Evolutionary conservation across 345 rosid genomes (phyloP).

Genomic region (Rhizophora apiculata): DNA sequence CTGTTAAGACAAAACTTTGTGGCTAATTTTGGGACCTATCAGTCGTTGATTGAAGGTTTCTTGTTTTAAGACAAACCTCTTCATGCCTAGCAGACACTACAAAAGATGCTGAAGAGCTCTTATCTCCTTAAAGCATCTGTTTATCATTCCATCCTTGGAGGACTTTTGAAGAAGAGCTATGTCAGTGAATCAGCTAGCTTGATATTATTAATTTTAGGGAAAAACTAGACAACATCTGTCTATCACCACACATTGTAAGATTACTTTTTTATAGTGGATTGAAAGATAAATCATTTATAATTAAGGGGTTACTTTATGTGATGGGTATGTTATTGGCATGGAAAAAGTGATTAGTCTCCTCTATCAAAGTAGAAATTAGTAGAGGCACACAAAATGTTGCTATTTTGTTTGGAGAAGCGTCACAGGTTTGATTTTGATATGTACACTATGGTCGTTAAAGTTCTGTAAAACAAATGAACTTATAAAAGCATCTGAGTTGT

Average conservation of each 20-base stretch:
- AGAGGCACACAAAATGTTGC: conserved; percentile 52
- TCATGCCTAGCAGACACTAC: conserved; percentile 54
- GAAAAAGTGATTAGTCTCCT: conserved; percentile 52
- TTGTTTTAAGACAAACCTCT: conserved; percentile 52
- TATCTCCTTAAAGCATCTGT: conserved; percentile 53
- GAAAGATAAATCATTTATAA: conserved; percentile 48
- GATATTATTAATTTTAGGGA: conserved; percentile 51
- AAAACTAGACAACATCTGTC: conserved; percentile 51
- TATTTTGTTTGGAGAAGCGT: conserved; percentile 57
- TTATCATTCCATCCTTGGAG: conserved; percentile 54
- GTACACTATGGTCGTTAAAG: conserved; percentile 48
- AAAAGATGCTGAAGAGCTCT: conserved; percentile 71
- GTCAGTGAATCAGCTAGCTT: conserved; percentile 53
- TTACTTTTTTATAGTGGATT: conserved; percentile 44
- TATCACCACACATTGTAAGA: conserved; percentile 51
- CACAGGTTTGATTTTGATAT: conserved; percentile 35
- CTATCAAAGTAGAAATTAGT: conserved; percentile 40
- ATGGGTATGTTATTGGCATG: conserved; percentile 54
- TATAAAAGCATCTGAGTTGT: conserved; percentile 65
- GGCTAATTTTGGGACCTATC: conserved; percentile 60
- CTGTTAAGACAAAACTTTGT: conserved; percentile 67
- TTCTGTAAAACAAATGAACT: conserved; percentile 51
- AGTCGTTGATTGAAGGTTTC: conserved; percentile 53
- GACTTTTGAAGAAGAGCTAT: conserved; percentile 46
- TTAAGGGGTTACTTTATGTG: conserved; percentile 46